These are phyloP conservation scores for Aspergillus brunneoviolaceus DNA, from an alignment of 2,329 filamentous ascomycete species.

Conservation along the genomic window DNA sequence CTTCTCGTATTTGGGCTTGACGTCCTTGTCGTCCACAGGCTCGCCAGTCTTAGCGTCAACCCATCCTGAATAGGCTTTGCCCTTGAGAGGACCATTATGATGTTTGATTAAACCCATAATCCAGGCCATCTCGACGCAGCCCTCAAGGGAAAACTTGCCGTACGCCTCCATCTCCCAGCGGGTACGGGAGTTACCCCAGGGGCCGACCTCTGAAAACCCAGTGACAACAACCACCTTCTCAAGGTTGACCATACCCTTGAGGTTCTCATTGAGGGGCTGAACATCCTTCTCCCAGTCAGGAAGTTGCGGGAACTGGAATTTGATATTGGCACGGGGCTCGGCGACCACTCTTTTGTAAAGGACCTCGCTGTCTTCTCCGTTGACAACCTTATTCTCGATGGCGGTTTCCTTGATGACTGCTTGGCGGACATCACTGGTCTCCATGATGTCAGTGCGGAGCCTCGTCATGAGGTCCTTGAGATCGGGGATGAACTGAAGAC, in stretches of 20 bases:
- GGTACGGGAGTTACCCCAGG: slow-evolving; percentile 97
- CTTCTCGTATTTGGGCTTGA: slow-evolving; percentile 97
- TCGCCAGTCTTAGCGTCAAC: slow-evolving; percentile 93
- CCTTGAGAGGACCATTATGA: slow-evolving; percentile 93
- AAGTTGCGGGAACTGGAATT: slow-evolving; percentile 88
- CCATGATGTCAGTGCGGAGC: slow-evolving; percentile 89
- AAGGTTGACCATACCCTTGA: slow-evolving; percentile 98
- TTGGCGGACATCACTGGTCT: slow-evolving; percentile 88
- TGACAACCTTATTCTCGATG: slow-evolving; percentile 95
- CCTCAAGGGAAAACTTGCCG: slow-evolving; percentile 94
- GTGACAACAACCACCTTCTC: slow-evolving; percentile 98
- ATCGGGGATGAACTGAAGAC: slow-evolving; percentile 94
- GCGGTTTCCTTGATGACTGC: slow-evolving; percentile 94
- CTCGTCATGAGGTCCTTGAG: slow-evolving; percentile 92
- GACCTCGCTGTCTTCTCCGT: slow-evolving; percentile 86
- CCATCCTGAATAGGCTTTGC: slow-evolving; percentile 93
- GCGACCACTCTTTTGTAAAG: slow-evolving; percentile 94
- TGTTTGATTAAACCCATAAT: slow-evolving; percentile 99
- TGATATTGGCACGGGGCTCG: slow-evolving; percentile 94
- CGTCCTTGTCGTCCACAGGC: slow-evolving; percentile 95
- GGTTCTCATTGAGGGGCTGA: slow-evolving; percentile 78
- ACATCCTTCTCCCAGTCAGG: slow-evolving; percentile 92
- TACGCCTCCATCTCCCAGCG: slow-evolving; percentile 99
- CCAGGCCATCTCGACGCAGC: slow-evolving; percentile 99
- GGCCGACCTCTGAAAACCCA: slow-evolving; percentile 78